Evolutionary conservation across 306 rosid genomes (phyloP), one percentile per base, ranked within the genome.

Genomic region (Rosa persica): DNA sequence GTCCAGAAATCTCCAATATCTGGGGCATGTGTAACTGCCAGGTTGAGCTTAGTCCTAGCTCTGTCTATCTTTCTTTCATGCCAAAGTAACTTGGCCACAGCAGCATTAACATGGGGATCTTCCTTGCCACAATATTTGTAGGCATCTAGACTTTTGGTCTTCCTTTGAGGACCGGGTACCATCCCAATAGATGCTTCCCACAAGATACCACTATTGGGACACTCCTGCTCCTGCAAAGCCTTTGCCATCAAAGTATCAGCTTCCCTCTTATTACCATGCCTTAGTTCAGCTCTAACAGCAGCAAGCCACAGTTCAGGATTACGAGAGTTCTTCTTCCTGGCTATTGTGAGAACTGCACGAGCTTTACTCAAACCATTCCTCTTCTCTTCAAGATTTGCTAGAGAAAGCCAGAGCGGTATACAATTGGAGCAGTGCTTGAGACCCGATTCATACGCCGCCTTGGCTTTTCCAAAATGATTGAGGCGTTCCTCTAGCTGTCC

Each of bases 1-100:
- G 90, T 97, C 97, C 98, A 93, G 81, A 93, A 91, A 87, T 93
- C 98, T 22, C 98, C 98, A 76, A 87, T 55, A 79, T 91, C 90
- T 12, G 97, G 97, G 34, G 94, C 98, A 38, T 91, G 84, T 1
- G 92, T 90, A 71, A 91, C 95, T 30, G 98, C 98, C 85, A 89
- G 81, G 78, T 91, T 90, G 67, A 91, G 72, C 93, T 92, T 89
- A 75, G 78, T 84, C 82, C 97, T 84, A 71, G 98, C 98, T 83
- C 87, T 89, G 75, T 93, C 97, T 67, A 91, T 89, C 90, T 89
- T 93, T 80, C 98, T 87, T 34, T 93, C 93, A 62, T 81, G 87
- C 94, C 97, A 93, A 76, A 93, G 89, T 75, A 93, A 67, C 81
- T 89, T 91, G 38, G 94, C 95, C 84, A 88, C 92, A 42, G 97